phyloP scores from a whole-genome alignment of 768 basidiomycete genomes.

The Suillus hirtellus region DNA sequence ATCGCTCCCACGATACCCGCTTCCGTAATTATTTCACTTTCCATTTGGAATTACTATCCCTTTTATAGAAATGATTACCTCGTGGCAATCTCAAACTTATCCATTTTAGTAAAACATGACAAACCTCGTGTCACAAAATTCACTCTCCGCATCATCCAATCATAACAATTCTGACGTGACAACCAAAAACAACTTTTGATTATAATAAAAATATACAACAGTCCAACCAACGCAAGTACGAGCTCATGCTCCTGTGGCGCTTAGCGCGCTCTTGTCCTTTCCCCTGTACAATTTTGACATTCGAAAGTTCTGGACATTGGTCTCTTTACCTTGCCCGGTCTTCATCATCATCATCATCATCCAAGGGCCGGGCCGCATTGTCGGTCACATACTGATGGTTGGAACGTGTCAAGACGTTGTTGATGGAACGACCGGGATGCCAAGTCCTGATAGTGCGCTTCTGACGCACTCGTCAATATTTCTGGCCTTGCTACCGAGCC shows the following conservation, averaged over 20 bases:
- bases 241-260: conserved; percentile 32
- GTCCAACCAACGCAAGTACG: neutral
- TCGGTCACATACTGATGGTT: conserved; percentile 18
- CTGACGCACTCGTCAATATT: conserved; percentile 29
- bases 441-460: conserved; percentile 33
- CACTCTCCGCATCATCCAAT: neutral
- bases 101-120: conserved; percentile 8
- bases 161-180: neutral
- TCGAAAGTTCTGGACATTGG: conserved; percentile 22
- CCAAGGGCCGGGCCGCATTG: conserved; percentile 22
- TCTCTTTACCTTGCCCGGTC: conserved; percentile 13
- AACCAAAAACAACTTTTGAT: neutral
- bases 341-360: conserved; percentile 20
- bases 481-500: conserved; percentile 26
- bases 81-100: conserved; percentile 14
- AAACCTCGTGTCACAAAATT: conserved; percentile 7
- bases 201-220: neutral
- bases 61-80: conserved; percentile 12
- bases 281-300: conserved; percentile 30
- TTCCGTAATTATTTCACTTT: conserved; percentile 18
- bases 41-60: conserved; percentile 13
- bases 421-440: conserved; percentile 29
- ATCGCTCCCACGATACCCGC: conserved; percentile 35
- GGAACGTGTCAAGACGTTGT: conserved; percentile 29
- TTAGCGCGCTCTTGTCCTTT: conserved; percentile 33